These are phyloP conservation scores for Chrysoporthe austroafricana DNA, from an alignment of 2,329 filamentous ascomycete species.

Conservation along the genomic window DNA sequence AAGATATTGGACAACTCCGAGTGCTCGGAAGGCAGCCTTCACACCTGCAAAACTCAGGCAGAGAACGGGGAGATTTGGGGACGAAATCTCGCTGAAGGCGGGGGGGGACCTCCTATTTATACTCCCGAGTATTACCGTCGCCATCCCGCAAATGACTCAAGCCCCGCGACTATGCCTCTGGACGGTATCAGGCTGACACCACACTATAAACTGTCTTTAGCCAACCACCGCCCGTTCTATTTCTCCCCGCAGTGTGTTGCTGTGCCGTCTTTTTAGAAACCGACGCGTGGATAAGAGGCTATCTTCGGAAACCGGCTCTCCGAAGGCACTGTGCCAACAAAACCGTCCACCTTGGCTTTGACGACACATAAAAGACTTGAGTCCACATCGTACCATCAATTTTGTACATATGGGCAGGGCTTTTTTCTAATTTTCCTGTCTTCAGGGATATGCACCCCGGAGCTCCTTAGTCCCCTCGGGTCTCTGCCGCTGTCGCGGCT, in stretches of 20 bases:
- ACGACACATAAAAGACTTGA: not conserved
- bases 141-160: slow-evolving; percentile 26
- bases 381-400: not conserved
- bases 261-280: not conserved
- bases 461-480: too few relatives aligned
- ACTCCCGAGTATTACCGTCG: slow-evolving; percentile 31
- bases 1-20: slow-evolving; percentile 28
- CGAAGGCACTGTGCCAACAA: not conserved
- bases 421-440: too few relatives aligned
- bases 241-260: not conserved
- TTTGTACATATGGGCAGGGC: not conserved
- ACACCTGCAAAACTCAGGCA: slow-evolving; percentile 17
- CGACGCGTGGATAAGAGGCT: not conserved
- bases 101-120: slow-evolving; percentile 41
- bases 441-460: too few relatives aligned
- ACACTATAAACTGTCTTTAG: not conserved
- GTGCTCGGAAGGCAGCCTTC: slow-evolving; percentile 28
- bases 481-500: too few relatives aligned
- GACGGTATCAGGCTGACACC: not conserved
- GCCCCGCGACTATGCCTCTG: slow-evolving; percentile 2
- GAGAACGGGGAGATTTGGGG: slow-evolving; percentile 28
- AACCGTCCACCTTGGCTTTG: not conserved
- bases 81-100: not conserved
- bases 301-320: not conserved
- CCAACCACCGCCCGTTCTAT: not conserved